Evolutionary conservation across 441 rosid species (phyloP).

Genomic region (Geranium incanum): DNA sequence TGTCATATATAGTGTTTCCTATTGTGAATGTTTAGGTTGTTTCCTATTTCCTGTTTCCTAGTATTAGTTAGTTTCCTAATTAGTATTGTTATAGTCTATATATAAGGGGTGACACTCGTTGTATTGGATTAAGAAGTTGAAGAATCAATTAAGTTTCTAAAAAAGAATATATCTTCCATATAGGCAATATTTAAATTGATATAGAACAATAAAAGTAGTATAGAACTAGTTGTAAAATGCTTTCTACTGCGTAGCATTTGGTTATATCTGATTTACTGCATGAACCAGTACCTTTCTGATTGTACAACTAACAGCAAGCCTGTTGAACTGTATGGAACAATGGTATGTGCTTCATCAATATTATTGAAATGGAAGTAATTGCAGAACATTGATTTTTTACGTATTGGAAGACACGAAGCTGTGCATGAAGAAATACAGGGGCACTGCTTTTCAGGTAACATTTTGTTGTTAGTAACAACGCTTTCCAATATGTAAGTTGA

Average conservation of each 20-base stretch:
- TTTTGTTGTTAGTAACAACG: conserved; percentile 17
- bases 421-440: conserved; percentile 73
- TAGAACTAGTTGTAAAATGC: not conserved
- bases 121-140: too few relatives aligned
- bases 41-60: too few relatives aligned
- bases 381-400: conserved; percentile 82
- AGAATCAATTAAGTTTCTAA: too few relatives aligned
- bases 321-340: not conserved
- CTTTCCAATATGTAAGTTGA: conserved; percentile 11
- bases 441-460: conserved; percentile 72
- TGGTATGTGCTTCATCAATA: not conserved
- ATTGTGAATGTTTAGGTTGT: too few relatives aligned
- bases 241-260: not conserved
- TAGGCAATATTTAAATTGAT: not conserved
- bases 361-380: conserved; percentile 21
- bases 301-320: not conserved
- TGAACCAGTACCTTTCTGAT: not conserved
- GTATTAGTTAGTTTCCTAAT: too few relatives aligned
- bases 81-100: too few relatives aligned
- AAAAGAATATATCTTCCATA: not conserved
- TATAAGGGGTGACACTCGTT: too few relatives aligned
- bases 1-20: too few relatives aligned
- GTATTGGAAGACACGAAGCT: conserved; percentile 82
- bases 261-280: conserved; percentile 1
- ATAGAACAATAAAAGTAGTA: not conserved